Evolutionary conservation across 225 moss, liverwort and hornwort genomes (phyloP).

Genomic region (Bryoerythrophyllum caledonicum): DNA sequence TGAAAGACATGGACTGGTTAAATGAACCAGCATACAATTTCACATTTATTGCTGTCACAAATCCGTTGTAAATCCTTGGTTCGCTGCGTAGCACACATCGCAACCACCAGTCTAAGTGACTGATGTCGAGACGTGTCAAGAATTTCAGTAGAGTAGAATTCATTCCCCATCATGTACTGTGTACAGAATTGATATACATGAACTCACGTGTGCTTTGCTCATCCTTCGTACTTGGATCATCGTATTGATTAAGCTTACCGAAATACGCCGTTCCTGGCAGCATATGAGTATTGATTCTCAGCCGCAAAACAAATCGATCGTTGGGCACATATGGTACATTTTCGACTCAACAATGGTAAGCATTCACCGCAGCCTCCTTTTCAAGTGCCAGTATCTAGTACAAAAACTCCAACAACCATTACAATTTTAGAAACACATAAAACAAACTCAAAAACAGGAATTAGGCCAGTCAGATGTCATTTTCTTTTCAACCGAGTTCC

Average conservation of each 20-base stretch:
- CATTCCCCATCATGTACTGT: neutral
- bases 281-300: neutral
- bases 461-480: neutral
- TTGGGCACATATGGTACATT: neutral
- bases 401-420: neutral
- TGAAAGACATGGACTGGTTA: neutral
- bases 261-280: neutral
- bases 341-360: neutral
- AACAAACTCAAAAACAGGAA: neutral
- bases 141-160: neutral
- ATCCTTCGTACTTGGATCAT: neutral
- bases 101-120: neutral
- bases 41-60: constrained; percentile 6
- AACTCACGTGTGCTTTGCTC: neutral
- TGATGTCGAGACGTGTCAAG: constrained; percentile 1
- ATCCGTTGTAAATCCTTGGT: neutral
- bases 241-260: neutral
- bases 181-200: neutral
- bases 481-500: neutral
- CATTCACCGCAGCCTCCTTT: neutral
- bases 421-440: neutral
- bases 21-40: constrained; percentile 4
- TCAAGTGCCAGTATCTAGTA: neutral
- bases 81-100: neutral
- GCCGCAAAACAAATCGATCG: neutral